Percentiles rank a stretch among this genome's conserved stretches.
These are phyloP conservation scores for Begonia masoniana DNA, from an alignment of 306 rosid species.

Conservation along the genomic window DNA sequence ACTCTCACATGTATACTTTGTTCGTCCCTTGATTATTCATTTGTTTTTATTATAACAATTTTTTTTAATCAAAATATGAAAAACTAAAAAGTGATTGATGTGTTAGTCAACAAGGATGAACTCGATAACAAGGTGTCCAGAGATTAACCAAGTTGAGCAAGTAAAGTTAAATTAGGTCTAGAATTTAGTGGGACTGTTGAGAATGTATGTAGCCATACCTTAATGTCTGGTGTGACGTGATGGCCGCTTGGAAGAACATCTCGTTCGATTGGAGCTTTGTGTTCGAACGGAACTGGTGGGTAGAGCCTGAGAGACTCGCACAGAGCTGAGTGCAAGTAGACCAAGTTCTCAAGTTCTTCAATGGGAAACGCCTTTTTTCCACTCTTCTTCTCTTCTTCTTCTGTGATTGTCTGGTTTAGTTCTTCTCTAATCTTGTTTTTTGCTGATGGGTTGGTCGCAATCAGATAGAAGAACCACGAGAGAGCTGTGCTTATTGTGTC, in stretches of 20 bases:
- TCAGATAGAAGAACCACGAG: slow-evolving; percentile 20
- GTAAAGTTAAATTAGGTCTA: no score
- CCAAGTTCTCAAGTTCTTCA: slow-evolving; percentile 9
- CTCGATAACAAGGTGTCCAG: no score
- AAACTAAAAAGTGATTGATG: no score
- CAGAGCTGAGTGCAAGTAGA: slow-evolving; percentile 37
- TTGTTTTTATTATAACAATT: no score
- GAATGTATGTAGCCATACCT: neutral
- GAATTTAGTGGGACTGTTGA: no score
- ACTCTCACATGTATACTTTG: no score
- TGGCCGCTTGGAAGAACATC: slow-evolving; percentile 52
- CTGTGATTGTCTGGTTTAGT: neutral
- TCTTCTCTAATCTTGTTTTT: slow-evolving; percentile 17
- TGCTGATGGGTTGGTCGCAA: slow-evolving; percentile 8
- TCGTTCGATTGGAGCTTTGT: slow-evolving; percentile 8
- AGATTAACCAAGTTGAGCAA: no score
- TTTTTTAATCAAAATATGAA: no score
- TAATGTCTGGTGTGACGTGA: neutral
- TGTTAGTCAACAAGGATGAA: no score
- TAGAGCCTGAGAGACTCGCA: slow-evolving; percentile 40
- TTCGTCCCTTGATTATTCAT: no score
- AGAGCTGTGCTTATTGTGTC: slow-evolving; percentile 12
- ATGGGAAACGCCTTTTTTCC: neutral
- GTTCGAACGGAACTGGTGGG: slow-evolving; percentile 34
- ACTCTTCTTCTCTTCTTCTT: neutral